A percentile compares a stretch with the other conserved stretches of the same genome.
phyloP scores from a whole-genome alignment of 1,139 yeast species.

The Pichia inconspicua region DNA sequence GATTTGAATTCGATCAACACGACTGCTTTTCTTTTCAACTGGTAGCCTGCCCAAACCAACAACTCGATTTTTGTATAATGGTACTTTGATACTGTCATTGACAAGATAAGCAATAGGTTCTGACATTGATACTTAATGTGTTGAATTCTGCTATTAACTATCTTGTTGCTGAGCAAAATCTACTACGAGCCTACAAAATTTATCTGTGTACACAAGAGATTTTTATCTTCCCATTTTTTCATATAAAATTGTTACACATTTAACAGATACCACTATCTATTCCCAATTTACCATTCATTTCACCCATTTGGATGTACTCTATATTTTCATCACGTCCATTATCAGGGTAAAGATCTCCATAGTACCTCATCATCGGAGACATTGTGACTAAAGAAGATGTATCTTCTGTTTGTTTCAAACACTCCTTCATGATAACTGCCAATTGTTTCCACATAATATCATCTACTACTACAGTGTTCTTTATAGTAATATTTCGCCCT shows the following conservation, averaged over 20 bases:
- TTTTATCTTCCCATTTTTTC: not conserved
- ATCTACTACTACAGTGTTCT: constrained; percentile 1
- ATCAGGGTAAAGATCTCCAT: constrained; percentile 15
- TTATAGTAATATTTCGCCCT: constrained; percentile 1
- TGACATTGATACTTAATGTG: not conserved
- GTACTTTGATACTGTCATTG: constrained; percentile 16
- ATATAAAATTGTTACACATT: not conserved
- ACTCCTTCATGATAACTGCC: constrained; percentile 7
- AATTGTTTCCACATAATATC: constrained; percentile 5
- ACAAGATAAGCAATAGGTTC: not conserved
- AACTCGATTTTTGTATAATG: constrained; percentile 54
- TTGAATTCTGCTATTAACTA: not conserved
- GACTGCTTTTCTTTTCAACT: constrained; percentile 42
- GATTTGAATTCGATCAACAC: constrained; percentile 12
- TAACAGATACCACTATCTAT: not conserved
- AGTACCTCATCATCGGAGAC: constrained; percentile 15
- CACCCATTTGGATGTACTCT: not conserved
- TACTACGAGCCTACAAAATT: not conserved
- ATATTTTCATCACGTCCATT: constrained; percentile 11
- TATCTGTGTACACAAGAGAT: no score
- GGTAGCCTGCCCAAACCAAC: constrained; percentile 51
- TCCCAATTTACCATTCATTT: no score
- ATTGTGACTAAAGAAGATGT: constrained; percentile 1
- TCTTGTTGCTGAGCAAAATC: no score
- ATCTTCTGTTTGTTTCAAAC: constrained; percentile 1